A percentile compares a stretch with the other conserved stretches of the same genome.
Conservation (phyloP, 2,329 filamentous ascomycete species). For the Boeremia exigua region DNA sequence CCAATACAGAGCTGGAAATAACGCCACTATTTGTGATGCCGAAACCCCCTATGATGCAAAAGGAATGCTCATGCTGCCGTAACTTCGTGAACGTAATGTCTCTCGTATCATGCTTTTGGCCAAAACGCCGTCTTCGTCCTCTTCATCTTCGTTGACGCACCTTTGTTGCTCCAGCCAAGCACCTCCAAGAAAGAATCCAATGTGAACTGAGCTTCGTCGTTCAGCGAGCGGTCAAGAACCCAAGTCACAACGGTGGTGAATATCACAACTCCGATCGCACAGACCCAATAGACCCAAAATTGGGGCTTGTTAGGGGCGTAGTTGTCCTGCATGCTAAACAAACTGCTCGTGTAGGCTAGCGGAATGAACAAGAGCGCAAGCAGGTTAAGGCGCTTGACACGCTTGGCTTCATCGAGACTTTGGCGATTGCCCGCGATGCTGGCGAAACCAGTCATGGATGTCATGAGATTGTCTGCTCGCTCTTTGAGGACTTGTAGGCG, state of each 20-base stretch:
- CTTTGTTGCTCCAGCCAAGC: background rate
- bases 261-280: slow-evolving; percentile 31
- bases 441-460: slow-evolving; percentile 44
- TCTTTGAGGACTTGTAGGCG: slow-evolving; percentile 42
- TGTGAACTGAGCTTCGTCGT: slow-evolving; percentile 40
- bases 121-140: background rate
- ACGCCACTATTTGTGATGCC: too few species aligned
- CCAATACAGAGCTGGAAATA: background rate
- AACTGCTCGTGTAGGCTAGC: slow-evolving; percentile 38
- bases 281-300: slow-evolving; percentile 45
- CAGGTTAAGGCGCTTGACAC: slow-evolving; percentile 41
- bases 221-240: slow-evolving; percentile 34
- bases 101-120: background rate
- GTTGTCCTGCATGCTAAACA: slow-evolving; percentile 45
- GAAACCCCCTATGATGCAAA: too few species aligned
- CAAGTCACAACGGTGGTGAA: slow-evolving; percentile 35
- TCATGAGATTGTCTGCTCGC: slow-evolving; percentile 43
- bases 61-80: background rate
- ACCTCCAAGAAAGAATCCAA: background rate
- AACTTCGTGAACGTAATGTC: background rate
- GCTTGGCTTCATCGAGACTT: slow-evolving; percentile 44
- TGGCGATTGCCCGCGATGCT: slow-evolving; percentile 44
- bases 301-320: slow-evolving; percentile 35
- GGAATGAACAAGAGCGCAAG: slow-evolving; percentile 45
- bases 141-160: background rate